phyloP scores from a whole-genome alignment of 176 grass and related monocot species.

The Hordeum marinum region DNA sequence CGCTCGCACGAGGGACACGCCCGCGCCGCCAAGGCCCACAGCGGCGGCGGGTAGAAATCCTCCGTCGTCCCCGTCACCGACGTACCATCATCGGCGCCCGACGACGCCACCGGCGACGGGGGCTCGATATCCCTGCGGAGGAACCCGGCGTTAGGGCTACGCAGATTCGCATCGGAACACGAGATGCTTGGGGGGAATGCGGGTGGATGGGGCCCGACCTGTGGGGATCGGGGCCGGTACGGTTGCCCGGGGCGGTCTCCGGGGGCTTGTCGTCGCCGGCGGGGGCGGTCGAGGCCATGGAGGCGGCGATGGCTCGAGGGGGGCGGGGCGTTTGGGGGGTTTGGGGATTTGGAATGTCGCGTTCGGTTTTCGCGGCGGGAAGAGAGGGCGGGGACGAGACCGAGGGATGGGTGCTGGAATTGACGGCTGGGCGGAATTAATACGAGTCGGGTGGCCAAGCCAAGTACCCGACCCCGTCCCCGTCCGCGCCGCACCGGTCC shows the following conservation, averaged over 20 bases:
- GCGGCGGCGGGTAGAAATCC: background rate
- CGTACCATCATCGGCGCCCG: background rate
- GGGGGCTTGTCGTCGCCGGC: conserved; percentile 18
- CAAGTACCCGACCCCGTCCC: background rate
- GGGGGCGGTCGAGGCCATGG: conserved; percentile 29
- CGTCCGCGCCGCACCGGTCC: background rate
- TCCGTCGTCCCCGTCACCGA: background rate
- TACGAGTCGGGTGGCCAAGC: background rate
- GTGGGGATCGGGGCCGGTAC: conserved; percentile 8
- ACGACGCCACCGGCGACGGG: background rate
- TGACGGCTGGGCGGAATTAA: background rate
- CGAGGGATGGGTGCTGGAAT: background rate
- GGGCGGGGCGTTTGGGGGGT: background rate
- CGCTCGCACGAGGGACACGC: background rate
- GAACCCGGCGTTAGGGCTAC: background rate
- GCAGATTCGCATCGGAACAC: background rate
- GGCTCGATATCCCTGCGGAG: background rate
- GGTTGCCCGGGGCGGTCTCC: conserved; percentile 42
- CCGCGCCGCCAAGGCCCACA: background rate
- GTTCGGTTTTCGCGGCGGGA: background rate
- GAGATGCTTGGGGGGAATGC: background rate
- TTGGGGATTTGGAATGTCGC: conserved; percentile 1
- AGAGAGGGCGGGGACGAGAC: background rate
- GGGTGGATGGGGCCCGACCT: background rate
- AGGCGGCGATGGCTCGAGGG: background rate